phyloP scores from a whole-genome alignment of 2,329 filamentous ascomycete genomes.

The Drechslerella coelobrocha region DNA sequence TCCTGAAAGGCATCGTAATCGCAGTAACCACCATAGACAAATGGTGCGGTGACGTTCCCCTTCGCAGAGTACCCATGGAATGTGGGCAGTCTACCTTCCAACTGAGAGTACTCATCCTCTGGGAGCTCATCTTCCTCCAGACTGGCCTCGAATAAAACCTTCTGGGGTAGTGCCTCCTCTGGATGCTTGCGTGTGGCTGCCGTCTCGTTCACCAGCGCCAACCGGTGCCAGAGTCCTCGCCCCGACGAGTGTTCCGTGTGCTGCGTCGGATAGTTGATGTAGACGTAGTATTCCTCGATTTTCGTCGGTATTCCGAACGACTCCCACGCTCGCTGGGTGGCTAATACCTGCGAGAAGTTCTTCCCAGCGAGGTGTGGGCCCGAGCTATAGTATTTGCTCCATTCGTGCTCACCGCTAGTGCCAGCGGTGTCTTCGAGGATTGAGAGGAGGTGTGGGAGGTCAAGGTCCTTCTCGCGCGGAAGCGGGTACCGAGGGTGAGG shows the following conservation, averaged over 20 bases:
- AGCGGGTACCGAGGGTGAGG: slow-evolving; percentile 41
- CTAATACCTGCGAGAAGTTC: slow-evolving; percentile 77
- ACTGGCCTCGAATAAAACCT: slow-evolving; percentile 65
- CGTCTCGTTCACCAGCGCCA: slow-evolving; percentile 65
- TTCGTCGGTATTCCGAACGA: slow-evolving; percentile 70
- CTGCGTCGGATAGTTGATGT: slow-evolving; percentile 77
- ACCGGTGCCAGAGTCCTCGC: slow-evolving; percentile 62
- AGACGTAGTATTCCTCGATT: slow-evolving; percentile 76
- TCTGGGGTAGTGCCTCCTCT: slow-evolving; percentile 70
- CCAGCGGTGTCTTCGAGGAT: slow-evolving; percentile 33
- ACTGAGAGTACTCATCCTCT: slow-evolving; percentile 24
- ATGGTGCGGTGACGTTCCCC: slow-evolving; percentile 81
- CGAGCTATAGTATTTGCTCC: slow-evolving; percentile 78
- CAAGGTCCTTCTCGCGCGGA: slow-evolving; percentile 28
- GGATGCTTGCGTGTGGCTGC: slow-evolving; percentile 57
- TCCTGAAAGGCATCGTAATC: slow-evolving; percentile 79
- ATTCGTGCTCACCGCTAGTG: slow-evolving; percentile 63
- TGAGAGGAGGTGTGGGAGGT: slow-evolving; percentile 16
- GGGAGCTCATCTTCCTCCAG: slow-evolving; percentile 73
- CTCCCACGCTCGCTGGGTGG: slow-evolving; percentile 77
- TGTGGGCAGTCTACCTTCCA: slow-evolving; percentile 67
- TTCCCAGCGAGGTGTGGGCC: slow-evolving; percentile 78
- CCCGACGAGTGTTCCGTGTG: slow-evolving; percentile 67
- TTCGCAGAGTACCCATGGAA: slow-evolving; percentile 93
- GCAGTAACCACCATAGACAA: slow-evolving; percentile 93